Base-by-base conservation (phyloP, 2,329 filamentous ascomycete species). In the Fragosphaeria purpurea region DNA sequence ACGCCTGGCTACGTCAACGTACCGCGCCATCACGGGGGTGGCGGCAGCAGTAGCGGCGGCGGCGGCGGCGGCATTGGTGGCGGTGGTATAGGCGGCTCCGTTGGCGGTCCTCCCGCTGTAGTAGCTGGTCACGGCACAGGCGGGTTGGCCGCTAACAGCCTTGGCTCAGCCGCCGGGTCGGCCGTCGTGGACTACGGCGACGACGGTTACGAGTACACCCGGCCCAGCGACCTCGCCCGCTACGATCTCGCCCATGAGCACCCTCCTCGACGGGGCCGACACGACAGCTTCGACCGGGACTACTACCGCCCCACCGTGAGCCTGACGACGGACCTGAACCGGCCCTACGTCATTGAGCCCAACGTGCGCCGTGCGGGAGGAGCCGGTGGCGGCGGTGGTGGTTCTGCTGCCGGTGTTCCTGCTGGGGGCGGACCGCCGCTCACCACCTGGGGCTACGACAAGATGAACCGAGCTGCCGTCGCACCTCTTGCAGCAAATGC, bases 381-480 rank as follows among this genome's bases (percentile, higher is more conserved):
- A 10, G 46, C 7, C 10, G 41, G 47, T 40, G 34, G 12, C n/a
- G 38, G 39, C 12, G 22, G 33, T 3, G 46, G 33, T 5, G 57
- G n/a, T 63, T 22, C 7, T 9, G 41, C 46, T 40, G 34, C 9
- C n/a, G 38, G 39, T 10, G 22, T 13, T 4, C 42, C 32, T 5
- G 57, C 12, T 63, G 22, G 22, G 2, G 65, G 75, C 35, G 73
- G 76, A 0, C 85, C 84, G 2, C 85, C 86, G 8, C 83, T 83
- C 5, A 79, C 82, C 5, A 86, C 80, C 4, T 73, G 83, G 57
- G 85, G 82, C 0, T 80, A 88, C 56, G 85, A 88, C 58, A 85
- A 80, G 65, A 77, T 86, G 55, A 77, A 77, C 57, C 70, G 76
- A 51, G 50, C 65, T 6, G 62, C 61, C 4, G 58, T 63, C 12